phyloP scores from a whole-genome alignment of 2,329 filamentous ascomycete species.

The Aspergillus fructus region DNA sequence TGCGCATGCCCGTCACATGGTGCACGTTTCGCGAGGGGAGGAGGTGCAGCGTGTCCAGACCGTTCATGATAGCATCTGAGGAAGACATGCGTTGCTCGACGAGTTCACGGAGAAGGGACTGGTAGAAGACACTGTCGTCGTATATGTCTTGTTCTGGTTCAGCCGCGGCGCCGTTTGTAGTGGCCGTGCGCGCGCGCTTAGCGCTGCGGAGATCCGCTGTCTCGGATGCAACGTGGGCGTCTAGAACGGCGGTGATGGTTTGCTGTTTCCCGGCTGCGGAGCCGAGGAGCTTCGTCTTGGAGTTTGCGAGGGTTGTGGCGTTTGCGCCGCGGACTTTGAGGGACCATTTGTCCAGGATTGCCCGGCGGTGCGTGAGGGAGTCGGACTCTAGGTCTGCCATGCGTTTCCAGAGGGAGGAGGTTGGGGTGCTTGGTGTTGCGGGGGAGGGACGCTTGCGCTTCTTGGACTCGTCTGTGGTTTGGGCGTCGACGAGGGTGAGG shows the following conservation, averaged over 20 bases:
- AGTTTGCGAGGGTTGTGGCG: slow-evolving; percentile 55
- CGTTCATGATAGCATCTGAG: slow-evolving; percentile 46
- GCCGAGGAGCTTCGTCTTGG: slow-evolving; percentile 62
- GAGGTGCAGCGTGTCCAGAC: slow-evolving; percentile 38
- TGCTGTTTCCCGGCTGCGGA: slow-evolving; percentile 51
- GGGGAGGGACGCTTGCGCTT: slow-evolving; percentile 53
- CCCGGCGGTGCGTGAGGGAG: slow-evolving; percentile 62
- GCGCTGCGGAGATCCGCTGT: slow-evolving; percentile 27
- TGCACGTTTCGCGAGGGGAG: slow-evolving; percentile 40
- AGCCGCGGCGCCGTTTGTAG: not conserved
- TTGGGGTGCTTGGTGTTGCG: slow-evolving; percentile 52
- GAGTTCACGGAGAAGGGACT: slow-evolving; percentile 85
- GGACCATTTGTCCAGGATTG: slow-evolving; percentile 87
- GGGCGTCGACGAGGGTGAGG: slow-evolving; percentile 38
- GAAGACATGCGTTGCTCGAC: slow-evolving; percentile 83
- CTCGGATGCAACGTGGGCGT: slow-evolving; percentile 46
- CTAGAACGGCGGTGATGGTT: slow-evolving; percentile 44
- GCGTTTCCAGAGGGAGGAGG: slow-evolving; percentile 68
- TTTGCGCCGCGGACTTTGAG: slow-evolving; percentile 63
- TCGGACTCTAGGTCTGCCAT: slow-evolving; percentile 66
- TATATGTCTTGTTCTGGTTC: slow-evolving; percentile 72
- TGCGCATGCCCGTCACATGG: slow-evolving; percentile 44
- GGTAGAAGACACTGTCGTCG: slow-evolving; percentile 94
- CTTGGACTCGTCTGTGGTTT: slow-evolving; percentile 33
- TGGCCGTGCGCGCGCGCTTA: slow-evolving; percentile 31